These are phyloP conservation scores for Trichophyton mentagrophytes DNA, from an alignment of 2,329 filamentous ascomycete genomes.

Conservation along the genomic window DNA sequence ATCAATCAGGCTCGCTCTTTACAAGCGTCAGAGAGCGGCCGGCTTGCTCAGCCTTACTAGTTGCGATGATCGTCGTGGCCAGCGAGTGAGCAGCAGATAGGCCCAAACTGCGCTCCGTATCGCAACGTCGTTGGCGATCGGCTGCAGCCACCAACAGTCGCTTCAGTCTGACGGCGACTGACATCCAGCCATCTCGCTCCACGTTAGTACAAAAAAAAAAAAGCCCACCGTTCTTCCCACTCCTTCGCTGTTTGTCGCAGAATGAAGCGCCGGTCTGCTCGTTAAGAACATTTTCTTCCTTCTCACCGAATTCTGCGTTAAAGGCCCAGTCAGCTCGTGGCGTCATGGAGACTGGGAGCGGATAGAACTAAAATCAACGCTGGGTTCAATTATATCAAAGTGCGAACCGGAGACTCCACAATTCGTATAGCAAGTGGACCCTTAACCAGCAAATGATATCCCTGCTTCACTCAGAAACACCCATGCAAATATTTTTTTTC, in stretches of 20 bases:
- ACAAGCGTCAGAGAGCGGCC: not conserved
- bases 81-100: not conserved
- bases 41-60: conserved; percentile 3
- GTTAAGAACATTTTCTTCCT: not conserved
- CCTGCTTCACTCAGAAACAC: not conserved
- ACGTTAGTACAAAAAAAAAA: not conserved
- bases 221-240: not conserved
- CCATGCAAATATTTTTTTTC: not conserved
- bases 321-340: not conserved
- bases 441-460: not conserved
- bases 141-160: conserved; percentile 1
- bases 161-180: not conserved
- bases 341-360: not conserved
- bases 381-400: not conserved
- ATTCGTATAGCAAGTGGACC: not conserved
- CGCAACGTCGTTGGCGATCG: not conserved
- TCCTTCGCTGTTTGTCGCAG: not conserved
- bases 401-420: not conserved
- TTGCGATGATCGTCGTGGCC: not conserved
- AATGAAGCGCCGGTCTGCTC: not conserved
- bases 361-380: not conserved
- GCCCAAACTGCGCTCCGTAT: not conserved
- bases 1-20: not conserved
- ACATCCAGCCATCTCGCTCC: not conserved
- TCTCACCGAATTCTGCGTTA: not conserved